Evolutionary conservation across 805 yeast genomes (phyloP), one percentile per base, ranked within the genome.

Genomic region (Barnettozyma salicaria): DNA sequence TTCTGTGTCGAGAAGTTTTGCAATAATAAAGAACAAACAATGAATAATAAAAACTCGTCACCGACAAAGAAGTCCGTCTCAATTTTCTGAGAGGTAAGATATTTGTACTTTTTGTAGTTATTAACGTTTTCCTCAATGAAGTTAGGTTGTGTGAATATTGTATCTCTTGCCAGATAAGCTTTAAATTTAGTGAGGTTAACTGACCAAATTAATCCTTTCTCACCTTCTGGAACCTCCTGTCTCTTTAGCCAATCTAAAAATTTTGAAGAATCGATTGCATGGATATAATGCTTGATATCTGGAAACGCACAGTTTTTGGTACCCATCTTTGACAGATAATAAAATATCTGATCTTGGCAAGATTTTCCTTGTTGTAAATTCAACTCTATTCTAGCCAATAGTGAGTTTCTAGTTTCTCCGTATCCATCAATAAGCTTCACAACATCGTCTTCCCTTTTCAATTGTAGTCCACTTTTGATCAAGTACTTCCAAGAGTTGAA

Each of bases 61-160:
- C 82, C 84, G 3, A 76, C 55, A 44, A 79, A 81, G 54, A 80
- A 82, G 53, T 88, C 96, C 27, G 81, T 80, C 37, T 66, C 69
- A 32, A 66, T 62, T 51, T 74, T 73, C 6, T 45, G 44, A 19
- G 50, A 32, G 32, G 70, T 57, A 25, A 65, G 53, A 13, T 49
- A 55, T 40, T 58, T 62, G 38, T 68, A 65, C 12, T 54, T 45
- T 12, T 60, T 57, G 52, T 70, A 80, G 20, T 60, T 60, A 0
- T 38, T 32, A n/a, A 72, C 51, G 32, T 67, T 61, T 4, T 57
- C 58, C 0, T 37, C 16, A 17, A 65, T 48, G 43, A 58, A 59
- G 4, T 47, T 56, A 3, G 41, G 39, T 4, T 41, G 30, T 2
- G 34, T 39, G 11, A 61, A 45, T 2, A 50, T 41, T 16, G 35